These are phyloP conservation scores for Madurella fahalii DNA, from an alignment of 2,329 filamentous ascomycete genomes.

Conservation along the genomic window DNA sequence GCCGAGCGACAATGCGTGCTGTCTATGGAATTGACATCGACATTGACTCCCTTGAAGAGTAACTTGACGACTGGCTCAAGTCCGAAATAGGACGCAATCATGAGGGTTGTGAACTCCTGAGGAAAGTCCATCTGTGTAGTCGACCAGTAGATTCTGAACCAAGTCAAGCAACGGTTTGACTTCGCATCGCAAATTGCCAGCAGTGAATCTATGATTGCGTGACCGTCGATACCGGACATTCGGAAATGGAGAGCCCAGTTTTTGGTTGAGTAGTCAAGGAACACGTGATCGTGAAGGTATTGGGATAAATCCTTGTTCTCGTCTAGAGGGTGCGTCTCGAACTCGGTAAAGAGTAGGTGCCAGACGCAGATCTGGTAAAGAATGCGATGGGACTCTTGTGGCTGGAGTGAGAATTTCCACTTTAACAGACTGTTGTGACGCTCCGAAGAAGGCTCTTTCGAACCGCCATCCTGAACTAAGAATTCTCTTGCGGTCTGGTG, in stretches of 20 bases:
- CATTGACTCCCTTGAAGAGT: slow-evolving; percentile 1
- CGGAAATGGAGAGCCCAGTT: slow-evolving; percentile 25
- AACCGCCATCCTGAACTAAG: slow-evolving; percentile 17
- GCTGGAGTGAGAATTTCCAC: slow-evolving; percentile 13
- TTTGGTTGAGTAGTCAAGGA: slow-evolving; percentile 25
- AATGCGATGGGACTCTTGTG: slow-evolving; percentile 12
- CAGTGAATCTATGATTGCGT: slow-evolving; percentile 8
- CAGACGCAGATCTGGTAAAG: slow-evolving; percentile 17
- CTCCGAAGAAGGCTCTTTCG: neutral
- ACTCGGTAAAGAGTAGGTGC: slow-evolving; percentile 14
- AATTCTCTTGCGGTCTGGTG: slow-evolving; percentile 28
- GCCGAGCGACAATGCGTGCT: neutral
- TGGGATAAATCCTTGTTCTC: neutral
- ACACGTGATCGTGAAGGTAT: neutral
- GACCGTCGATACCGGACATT: slow-evolving; percentile 2
- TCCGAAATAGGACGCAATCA: slow-evolving; percentile 18
- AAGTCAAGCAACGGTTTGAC: slow-evolving; percentile 9
- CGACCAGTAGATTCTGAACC: slow-evolving; percentile 1
- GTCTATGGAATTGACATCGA: neutral
- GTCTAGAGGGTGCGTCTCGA: neutral
- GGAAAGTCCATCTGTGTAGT: no score
- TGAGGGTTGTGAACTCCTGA: slow-evolving; percentile 9
- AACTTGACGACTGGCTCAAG: slow-evolving; percentile 10
- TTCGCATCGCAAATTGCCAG: slow-evolving; percentile 16
- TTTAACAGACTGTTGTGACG: neutral